A percentile compares a stretch with the other conserved stretches of the same genome.
Conservation (phyloP, 176 grass and related monocot genomes). For the Rhynchospora pubera region DNA sequence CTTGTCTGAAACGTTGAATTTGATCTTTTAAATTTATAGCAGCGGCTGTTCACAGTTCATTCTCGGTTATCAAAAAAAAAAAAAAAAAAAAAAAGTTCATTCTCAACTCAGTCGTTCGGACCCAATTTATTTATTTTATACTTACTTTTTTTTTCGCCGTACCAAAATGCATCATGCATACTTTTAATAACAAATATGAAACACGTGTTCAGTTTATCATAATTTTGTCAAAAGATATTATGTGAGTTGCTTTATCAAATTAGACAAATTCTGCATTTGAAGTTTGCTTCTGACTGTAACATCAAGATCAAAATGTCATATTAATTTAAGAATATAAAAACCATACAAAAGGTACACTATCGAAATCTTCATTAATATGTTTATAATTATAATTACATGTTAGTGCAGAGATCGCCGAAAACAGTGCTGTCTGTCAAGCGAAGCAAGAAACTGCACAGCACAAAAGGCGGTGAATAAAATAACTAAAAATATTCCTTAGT, state of each 20-base stretch:
- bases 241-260: background rate
- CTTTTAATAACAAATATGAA: too few species aligned
- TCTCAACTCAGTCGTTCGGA: too few species aligned
- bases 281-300: background rate
- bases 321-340: background rate
- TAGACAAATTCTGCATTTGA: background rate
- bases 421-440: background rate
- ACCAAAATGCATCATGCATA: too few species aligned
- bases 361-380: background rate
- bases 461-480: constrained; percentile 24
- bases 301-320: background rate
- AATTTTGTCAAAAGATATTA: too few species aligned
- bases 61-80: too few species aligned
- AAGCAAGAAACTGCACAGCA: background rate
- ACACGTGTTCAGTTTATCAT: too few species aligned
- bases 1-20: too few species aligned
- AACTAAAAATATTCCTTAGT: constrained; percentile 9
- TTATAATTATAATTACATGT: background rate
- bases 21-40: too few species aligned
- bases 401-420: background rate
- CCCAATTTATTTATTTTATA: too few species aligned
- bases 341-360: background rate
- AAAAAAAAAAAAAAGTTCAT: too few species aligned
- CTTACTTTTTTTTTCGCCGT: too few species aligned
- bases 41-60: too few species aligned